Evolutionary conservation across 192 early-diverging fungal genomes (phyloP), one percentile per base, ranked within the genome.

Genomic region (Linnemannia elongata): DNA sequence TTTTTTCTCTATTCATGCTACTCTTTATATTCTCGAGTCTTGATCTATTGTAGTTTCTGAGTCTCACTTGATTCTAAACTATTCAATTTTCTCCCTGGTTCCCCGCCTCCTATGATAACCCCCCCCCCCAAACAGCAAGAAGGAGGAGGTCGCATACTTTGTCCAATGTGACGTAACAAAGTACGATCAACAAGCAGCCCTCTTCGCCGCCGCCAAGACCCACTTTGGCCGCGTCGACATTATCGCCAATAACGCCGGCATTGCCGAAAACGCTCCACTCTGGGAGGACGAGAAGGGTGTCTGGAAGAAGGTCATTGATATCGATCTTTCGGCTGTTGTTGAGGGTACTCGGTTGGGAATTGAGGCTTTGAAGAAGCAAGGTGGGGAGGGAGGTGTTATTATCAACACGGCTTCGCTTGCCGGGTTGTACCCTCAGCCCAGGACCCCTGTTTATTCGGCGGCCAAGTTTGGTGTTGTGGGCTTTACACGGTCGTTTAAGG

Each of bases 391-490:
- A 12, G 96, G 94, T 12, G 93, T 95, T 12, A 89, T 97, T 60
- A 88, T 97, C 55, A 97, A 96, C 78, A 94, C 94, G 1, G 93
- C 96, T 2, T 95, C 94, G 10, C 90, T 95, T 73, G 95, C 95
- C 52, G 96, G 94, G 1, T 88, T 94, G 33, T 89, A 89, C 72
- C 91, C 92, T 1, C 70, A 88, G n/a, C 80, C 89, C 27, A 85
- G 85, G 42, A 91, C 93, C 57, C 95, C 95, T 3, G 92, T 95
- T 12, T 97, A 97, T 84, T 92, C 92, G 10, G 95, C 95, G 1
- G 93, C 94, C 36, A 97, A 97, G 89, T 93, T 90, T 69, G 96
- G 93, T 22, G 92, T 96, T 18, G 92, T 92, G 22, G 91, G 92
- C 42, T 94, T 96, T 70, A 93, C 93, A 0, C 85, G 89, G 1